Base-by-base conservation (phyloP, 148 eudicot genomes). In the Amaranthus palmeri region DNA sequence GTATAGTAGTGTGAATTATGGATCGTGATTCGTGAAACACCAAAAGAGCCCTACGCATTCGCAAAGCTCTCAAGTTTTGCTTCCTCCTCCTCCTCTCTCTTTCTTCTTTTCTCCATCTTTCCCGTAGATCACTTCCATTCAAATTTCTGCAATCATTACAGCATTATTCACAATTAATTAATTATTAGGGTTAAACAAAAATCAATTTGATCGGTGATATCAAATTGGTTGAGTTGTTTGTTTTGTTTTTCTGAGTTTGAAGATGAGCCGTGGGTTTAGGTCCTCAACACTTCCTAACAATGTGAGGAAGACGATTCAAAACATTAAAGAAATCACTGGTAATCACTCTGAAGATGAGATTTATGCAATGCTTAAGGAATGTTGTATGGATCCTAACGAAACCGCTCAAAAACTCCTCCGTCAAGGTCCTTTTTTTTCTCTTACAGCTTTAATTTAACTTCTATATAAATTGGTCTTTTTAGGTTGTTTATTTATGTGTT, bases 321-420 rank as follows among this genome's bases (percentile, higher is more conserved):
- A 85, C 64, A 82, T 90, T 10, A 85, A 80, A 60, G 96, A 88
- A 86, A 86, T 90, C 83, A 70, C 83, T 59, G 81, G 82, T 6
- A 78, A 81, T 59, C 87, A 86, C 73, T 77, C 76, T 70, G 88
- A 84, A 11, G 88, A 87, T 9, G 96, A 90, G 76, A 81, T 90
- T 56, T 87, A 87, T 74, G 81, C 83, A 68, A 80, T 85, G 86
- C 88, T 90, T 66, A 84, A 85, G 69, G 96, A 90, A 10, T 90
- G 96, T 71, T 69, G 74, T 14, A 88, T 90, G 90, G 96, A 90
- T 88, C 92, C 96, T 65, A 85, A 90, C 55, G 92, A 90, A 65
- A 76, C 96, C 58, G 80, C 81, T 77, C 88, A 87, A 59, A 83
- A 80, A 70, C 85, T 87, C 18, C 82, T 87, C 58, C 70, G 40